Evolutionary conservation across 805 yeast genomes (phyloP), one percentile per base, ranked within the genome.

Genomic region (Saturnispora dispora): DNA sequence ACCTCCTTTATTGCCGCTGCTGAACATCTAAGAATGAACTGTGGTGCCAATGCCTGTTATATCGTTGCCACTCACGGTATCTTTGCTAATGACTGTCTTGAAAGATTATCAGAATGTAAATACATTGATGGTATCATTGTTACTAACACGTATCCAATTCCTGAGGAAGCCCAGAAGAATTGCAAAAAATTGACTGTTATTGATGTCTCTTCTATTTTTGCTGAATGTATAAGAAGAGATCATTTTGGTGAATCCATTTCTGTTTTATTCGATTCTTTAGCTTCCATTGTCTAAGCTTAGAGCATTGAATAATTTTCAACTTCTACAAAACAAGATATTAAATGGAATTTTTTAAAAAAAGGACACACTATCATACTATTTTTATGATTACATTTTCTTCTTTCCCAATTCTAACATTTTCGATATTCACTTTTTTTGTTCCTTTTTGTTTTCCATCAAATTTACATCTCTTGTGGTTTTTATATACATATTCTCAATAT

Each of bases 231-330:
- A 55, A 83, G 99, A 72, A 85, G 99, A 73, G 96, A 93, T 66
- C 99, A 93, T 68, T 90, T 91, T 62, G 99, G 99, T 67, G 98
- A 91, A 73, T 85, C 95, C 60, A 90, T 91, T 55, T 87, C 96
- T 40, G 96, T 90, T 20, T 72, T 90, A 60, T 90, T 91, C 66
- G 96, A 90, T 68, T 88, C 95, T 47, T 75, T 89, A 57, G 85
- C 90, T 46, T 78, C 79, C 42, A 60, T 67, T 48, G 64, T 63
- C 40, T 67, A 46, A 55, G 22, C 41, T 18, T 37, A 0, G 28
- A 37, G 8, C 9, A 11, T 18, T 18, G 23, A 18, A 10, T 37
- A 37, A 13, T 10, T n/a, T 2, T 5, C 23, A 37, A 18, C 50
- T 18, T 20, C 18, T n/a, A 20, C 37, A 43, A 22, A 27, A 20